Evolutionary conservation across 2,329 filamentous ascomycete genomes (phyloP).

Genomic region (Westerdykella ornata): DNA sequence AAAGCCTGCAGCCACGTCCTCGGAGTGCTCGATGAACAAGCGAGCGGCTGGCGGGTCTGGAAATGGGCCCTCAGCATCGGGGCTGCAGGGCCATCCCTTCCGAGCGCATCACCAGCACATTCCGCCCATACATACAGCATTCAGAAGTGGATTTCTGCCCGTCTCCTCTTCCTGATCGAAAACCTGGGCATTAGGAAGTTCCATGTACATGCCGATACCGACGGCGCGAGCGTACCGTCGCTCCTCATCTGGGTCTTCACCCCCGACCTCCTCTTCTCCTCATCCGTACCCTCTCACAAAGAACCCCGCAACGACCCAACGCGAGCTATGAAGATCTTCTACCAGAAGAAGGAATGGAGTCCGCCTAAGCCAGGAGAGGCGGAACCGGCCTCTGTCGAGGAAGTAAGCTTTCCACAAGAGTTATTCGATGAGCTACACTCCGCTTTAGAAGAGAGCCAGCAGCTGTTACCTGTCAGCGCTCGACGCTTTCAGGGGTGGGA

Average conservation of each 20-base stretch:
- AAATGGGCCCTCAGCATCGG: slow-evolving; percentile 43
- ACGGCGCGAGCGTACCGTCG: slow-evolving; percentile 11
- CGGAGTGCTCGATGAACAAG: slow-evolving; percentile 38
- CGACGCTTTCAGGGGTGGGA: slow-evolving; percentile 59
- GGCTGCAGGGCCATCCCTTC: not conserved
- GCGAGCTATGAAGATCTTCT: slow-evolving; percentile 55
- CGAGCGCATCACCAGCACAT: not conserved
- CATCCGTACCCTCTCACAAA: slow-evolving; percentile 26
- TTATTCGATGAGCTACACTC: slow-evolving; percentile 44
- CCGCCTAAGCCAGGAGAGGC: slow-evolving; percentile 24
- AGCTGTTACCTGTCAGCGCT: slow-evolving; percentile 50
- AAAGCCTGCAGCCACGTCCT: slow-evolving; percentile 33
- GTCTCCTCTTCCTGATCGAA: slow-evolving; percentile 51
- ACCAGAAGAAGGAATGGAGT: slow-evolving; percentile 34
- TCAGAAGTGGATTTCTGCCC: slow-evolving; percentile 48
- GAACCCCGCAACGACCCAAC: slow-evolving; percentile 31
- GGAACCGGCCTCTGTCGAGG: slow-evolving; percentile 44
- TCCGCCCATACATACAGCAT: slow-evolving; percentile 13
- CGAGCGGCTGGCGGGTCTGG: slow-evolving; percentile 45
- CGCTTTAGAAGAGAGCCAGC: slow-evolving; percentile 46
- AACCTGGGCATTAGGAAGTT: slow-evolving; percentile 52
- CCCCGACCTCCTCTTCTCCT: slow-evolving; percentile 52
- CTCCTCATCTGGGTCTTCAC: slow-evolving; percentile 55
- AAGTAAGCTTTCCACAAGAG: slow-evolving; percentile 46
- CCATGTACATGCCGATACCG: slow-evolving; percentile 40